phyloP scores from a whole-genome alignment of 306 rosid species.

The Vigna trinervia region DNA sequence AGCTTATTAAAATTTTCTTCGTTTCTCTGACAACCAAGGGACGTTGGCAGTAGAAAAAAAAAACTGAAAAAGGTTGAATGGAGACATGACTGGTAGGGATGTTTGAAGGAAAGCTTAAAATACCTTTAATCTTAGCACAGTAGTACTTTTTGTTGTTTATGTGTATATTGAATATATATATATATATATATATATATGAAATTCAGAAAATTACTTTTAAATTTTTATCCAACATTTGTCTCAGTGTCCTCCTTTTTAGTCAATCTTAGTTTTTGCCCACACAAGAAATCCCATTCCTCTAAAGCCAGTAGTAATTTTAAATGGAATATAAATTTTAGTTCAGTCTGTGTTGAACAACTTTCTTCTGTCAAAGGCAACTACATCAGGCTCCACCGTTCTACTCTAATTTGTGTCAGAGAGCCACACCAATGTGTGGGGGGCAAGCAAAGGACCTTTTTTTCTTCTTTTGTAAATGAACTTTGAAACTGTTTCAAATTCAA shows the following conservation, averaged over 20 bases:
- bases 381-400: not conserved
- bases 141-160: no score
- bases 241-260: not conserved
- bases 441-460: not conserved
- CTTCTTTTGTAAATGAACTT: not conserved
- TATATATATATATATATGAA: not conserved
- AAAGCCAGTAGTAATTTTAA: not conserved
- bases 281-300: not conserved
- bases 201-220: no score
- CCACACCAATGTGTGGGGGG: not conserved
- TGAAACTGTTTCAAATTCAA: not conserved
- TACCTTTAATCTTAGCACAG: not conserved
- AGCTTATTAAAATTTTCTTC: conserved; percentile 22
- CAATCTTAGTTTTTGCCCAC: not conserved
- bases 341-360: not conserved
- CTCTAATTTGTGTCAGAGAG: not conserved
- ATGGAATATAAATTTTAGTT: not conserved
- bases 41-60: not conserved
- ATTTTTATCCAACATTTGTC: no score
- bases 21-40: conserved; percentile 14
- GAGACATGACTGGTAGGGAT: not conserved
- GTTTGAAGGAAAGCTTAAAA: not conserved
- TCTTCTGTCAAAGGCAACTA: not conserved
- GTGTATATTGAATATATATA: not conserved
- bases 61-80: conserved; percentile 1